Base-by-base conservation (phyloP, 2,329 filamentous ascomycete genomes). In the Harringtonia aguacate region DNA sequence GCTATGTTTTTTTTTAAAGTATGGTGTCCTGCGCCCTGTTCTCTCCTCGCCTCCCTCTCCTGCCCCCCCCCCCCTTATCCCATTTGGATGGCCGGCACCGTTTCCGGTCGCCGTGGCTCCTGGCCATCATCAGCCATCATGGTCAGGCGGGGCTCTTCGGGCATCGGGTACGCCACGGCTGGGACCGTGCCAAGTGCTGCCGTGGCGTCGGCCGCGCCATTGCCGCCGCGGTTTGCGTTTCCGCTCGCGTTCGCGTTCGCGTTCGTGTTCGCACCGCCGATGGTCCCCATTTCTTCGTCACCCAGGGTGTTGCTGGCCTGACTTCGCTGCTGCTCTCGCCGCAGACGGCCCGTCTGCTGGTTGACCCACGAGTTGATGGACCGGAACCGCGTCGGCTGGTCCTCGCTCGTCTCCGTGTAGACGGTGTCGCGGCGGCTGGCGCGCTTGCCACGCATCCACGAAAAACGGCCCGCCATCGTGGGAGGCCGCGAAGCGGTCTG, bases 351-450 rank as follows among this genome's bases (percentile, higher is more conserved):
- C 9, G 70, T 71, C 57, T 83, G 79, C 55, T 83, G 77, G 50
- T 71, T 70, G 2, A 84, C 78, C 79, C 79, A 84, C 27, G 75
- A 79, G 45, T 66, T 69, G 45, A 83, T 66, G 8, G 66, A 70
- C 30, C 75, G 68, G 56, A 80, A 82, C 5, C 71, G 68, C 14
- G 73, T 65, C 6, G 73, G 69, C 36, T 61, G 57, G 48, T 79
- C 75, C 29, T 77, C 68, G 41, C 71, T 76, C 4, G 67, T 63
- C 41, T 67, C 61, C 0, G 74, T 77, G 51, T 70, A 75, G 3
- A 72, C 58, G 0, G 73, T 77, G 36, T 76, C 72, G 27, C 73
- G 64, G 29, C 58, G 55, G 9, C 41, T 50, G 34, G 31, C 24
- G 1, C 38, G 27, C 30, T 41, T 43, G 31, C 21, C 28, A 18